Base-by-base conservation (phyloP, 441 rosid genomes). In the Gossypium laxum region DNA sequence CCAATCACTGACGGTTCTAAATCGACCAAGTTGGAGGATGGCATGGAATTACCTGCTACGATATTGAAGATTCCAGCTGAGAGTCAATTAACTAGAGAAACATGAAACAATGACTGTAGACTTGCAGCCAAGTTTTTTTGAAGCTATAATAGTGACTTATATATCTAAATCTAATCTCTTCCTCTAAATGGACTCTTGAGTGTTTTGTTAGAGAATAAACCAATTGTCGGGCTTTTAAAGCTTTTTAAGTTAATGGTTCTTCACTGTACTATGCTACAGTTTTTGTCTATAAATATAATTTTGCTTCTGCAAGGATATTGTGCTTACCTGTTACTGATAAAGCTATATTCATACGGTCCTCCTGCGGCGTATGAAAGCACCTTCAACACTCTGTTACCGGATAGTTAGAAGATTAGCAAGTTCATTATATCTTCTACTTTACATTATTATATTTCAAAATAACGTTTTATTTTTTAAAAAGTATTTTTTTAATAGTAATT, bases 1-100 rank as follows among this genome's bases (percentile, higher is more conserved):
- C 96, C 93, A 0, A 67, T 86, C 64, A 81, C 81, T 48, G 78
- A 80, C 21, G 45, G 8, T 66, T 67, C 71, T 38, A 84, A 74
- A 71, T 76, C 69, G 56, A 26, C 5, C 10, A 79, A 69, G 51
- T 67, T 52, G 24, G 80, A 30, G 32, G 70, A 26, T 30, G n/a
- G 45, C 50, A 64, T 19, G 11, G 47, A 34, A 3, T 48, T 14
- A 62, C 28, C 51, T 38, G 67, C 50, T 38, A 38, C 1, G 26
- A 0, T 65, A 12, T n/a, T 43, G n/a, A 76, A 48, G 72, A 71
- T 48, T 54, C 47, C 18, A 5, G 2, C 70, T 22, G 38, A 38
- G 17, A 34, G 7, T 4, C 50, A 12, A 34, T 3, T 38, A 62
- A 18, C 51, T 38, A n/a, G 28, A 63, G 67, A 62, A 18, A 62